Percentiles rank a stretch among this genome's conserved stretches.
These are phyloP conservation scores for Nematodospora valgi DNA, from an alignment of 805 yeast species.

Conservation along the genomic window DNA sequence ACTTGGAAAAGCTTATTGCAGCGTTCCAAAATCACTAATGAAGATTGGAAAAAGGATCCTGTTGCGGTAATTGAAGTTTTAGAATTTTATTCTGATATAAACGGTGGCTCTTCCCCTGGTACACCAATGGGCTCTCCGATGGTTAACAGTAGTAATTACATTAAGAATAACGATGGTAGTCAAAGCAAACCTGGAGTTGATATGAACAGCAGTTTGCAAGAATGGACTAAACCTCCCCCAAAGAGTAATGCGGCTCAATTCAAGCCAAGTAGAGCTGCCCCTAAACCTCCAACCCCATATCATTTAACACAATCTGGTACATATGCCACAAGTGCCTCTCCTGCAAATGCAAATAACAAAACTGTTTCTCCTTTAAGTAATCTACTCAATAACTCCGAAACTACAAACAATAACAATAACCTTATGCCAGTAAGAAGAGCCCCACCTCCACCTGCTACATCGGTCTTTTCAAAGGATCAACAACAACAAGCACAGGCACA, in stretches of 20 bases:
- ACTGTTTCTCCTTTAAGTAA: constrained; percentile 32
- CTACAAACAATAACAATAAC: constrained; percentile 5
- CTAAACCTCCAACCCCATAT: constrained; percentile 43
- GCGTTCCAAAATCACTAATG: constrained; percentile 58
- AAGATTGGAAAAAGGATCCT: constrained; percentile 62
- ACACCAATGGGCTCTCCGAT: constrained; percentile 28
- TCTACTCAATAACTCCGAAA: constrained; percentile 24
- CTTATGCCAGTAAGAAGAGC: constrained; percentile 52
- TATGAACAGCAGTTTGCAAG: constrained; percentile 30
- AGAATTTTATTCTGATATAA: constrained; percentile 49
- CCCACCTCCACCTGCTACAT: constrained; percentile 48
- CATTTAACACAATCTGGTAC: constrained; percentile 24
- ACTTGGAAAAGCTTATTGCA: constrained; percentile 55
- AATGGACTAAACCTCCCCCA: constrained; percentile 38
- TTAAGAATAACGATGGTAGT: constrained; percentile 9
- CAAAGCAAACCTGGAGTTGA: constrained; percentile 8
- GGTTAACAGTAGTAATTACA: constrained; percentile 1
- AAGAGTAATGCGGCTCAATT: constrained; percentile 12
- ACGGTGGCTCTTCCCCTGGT: constrained; percentile 34
- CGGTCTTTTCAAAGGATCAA: background rate
- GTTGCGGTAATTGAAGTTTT: constrained; percentile 61
- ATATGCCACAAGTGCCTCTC: background rate
- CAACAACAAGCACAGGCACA: background rate
- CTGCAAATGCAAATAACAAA: constrained; percentile 9
- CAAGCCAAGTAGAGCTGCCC: constrained; percentile 39